These are phyloP conservation scores for Sporobolomyces phaffii DNA, from an alignment of 768 basidiomycete genomes.

Conservation along the genomic window DNA sequence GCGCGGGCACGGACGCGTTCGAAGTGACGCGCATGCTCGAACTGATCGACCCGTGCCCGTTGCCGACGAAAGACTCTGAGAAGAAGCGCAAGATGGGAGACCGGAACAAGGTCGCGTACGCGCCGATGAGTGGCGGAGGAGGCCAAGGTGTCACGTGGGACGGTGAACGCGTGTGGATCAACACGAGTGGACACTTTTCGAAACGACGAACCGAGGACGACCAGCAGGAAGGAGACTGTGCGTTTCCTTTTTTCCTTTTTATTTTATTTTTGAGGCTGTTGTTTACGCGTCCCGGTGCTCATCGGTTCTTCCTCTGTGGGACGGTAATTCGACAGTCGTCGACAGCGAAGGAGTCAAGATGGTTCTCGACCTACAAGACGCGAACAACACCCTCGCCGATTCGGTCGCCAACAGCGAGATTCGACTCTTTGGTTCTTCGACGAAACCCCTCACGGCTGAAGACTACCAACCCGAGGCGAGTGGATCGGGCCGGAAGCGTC, in stretches of 20 bases:
- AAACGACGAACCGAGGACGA: slow-evolving; percentile 52
- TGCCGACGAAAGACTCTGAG: slow-evolving; percentile 85
- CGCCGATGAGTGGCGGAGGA: slow-evolving; percentile 90
- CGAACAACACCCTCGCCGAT: slow-evolving; percentile 71
- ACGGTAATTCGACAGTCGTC: not conserved
- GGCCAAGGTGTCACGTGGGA: slow-evolving; percentile 77
- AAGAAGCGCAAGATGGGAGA: slow-evolving; percentile 83
- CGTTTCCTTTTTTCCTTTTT: not conserved
- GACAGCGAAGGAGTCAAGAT: slow-evolving; percentile 89
- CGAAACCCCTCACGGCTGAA: slow-evolving; percentile 54
- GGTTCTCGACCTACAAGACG: slow-evolving; percentile 95
- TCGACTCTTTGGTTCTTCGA: slow-evolving; percentile 73
- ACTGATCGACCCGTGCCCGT: slow-evolving; percentile 89
- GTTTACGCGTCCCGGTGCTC: no score
- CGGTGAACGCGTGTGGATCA: slow-evolving; percentile 97
- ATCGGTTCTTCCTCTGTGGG: no score
- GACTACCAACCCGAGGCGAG: slow-evolving; percentile 38
- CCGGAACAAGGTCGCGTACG: slow-evolving; percentile 88
- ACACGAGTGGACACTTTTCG: slow-evolving; percentile 91
- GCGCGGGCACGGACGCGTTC: slow-evolving; percentile 71
- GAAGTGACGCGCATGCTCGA: slow-evolving; percentile 64
- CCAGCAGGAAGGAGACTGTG: slow-evolving; percentile 56
- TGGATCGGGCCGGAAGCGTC: slow-evolving; percentile 31
- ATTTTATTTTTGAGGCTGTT: no score
- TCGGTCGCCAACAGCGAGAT: slow-evolving; percentile 74